phyloP scores from a whole-genome alignment of 2,329 filamentous ascomycete species.

The Fusarium verticillioides region DNA sequence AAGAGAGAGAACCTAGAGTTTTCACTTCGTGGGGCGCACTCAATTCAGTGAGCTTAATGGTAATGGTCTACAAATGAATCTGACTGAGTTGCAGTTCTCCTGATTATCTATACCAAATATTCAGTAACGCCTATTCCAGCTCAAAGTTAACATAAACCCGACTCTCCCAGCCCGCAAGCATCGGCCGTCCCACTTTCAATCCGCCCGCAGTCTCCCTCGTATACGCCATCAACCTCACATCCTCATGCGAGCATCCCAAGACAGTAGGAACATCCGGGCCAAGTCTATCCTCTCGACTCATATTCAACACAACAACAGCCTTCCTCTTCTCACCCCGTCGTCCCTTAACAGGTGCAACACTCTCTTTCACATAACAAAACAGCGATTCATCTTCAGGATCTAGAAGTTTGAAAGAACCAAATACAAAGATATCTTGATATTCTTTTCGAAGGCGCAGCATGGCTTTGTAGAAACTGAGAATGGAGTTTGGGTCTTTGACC shows the following conservation, averaged over 20 bases:
- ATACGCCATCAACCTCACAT: slow-evolving; percentile 42
- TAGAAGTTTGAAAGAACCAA: slow-evolving; percentile 68
- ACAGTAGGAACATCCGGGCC: slow-evolving; percentile 39
- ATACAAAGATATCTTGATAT: slow-evolving; percentile 68
- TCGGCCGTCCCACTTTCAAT: not conserved
- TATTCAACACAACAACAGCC: slow-evolving; percentile 59
- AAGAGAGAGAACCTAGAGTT: too few species aligned
- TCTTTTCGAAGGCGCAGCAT: slow-evolving; percentile 63
- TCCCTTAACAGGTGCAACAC: slow-evolving; percentile 22
- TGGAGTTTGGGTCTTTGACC: slow-evolving; percentile 55
- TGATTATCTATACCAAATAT: fast-evolving
- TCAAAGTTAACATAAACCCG: slow-evolving; percentile 35
- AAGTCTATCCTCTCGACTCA: slow-evolving; percentile 52
- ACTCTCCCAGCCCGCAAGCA: slow-evolving; percentile 34
- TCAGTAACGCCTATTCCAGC: not conserved
- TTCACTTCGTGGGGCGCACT: too few species aligned
- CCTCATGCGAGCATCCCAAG: slow-evolving; percentile 30
- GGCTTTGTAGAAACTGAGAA: slow-evolving; percentile 69
- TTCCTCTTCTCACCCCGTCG: slow-evolving; percentile 38
- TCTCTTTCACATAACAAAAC: slow-evolving; percentile 65
- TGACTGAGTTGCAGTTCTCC: fast-evolving
- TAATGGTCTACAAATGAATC: not conserved
- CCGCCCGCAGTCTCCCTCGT: slow-evolving; percentile 19
- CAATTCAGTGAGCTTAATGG: too few species aligned
- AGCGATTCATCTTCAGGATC: slow-evolving; percentile 62